These are phyloP conservation scores for Phytophthora tubulina DNA, from an alignment of 352 stramenopile genomes.

Conservation along the genomic window DNA sequence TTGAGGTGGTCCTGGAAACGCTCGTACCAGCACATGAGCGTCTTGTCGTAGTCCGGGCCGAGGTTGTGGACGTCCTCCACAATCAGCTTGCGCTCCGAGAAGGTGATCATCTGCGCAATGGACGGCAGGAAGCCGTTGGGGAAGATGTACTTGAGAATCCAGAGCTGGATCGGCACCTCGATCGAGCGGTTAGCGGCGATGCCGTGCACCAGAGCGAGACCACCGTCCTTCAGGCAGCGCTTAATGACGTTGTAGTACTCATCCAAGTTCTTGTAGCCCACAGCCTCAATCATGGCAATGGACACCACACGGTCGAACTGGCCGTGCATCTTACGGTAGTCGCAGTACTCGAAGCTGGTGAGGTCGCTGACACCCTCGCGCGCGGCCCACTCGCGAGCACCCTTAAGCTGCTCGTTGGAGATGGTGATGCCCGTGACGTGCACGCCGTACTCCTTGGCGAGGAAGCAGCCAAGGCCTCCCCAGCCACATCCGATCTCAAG, in stretches of 20 bases:
- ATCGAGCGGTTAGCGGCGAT: slow-evolving; percentile 87
- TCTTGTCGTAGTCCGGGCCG: slow-evolving; percentile 91
- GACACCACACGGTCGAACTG: slow-evolving; percentile 91
- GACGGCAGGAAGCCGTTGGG: slow-evolving; percentile 90
- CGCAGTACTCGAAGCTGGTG: slow-evolving; percentile 91
- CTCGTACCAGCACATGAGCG: slow-evolving; percentile 89
- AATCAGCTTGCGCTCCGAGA: slow-evolving; percentile 83
- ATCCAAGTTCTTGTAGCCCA: slow-evolving; percentile 91
- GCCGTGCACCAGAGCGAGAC: slow-evolving; percentile 83
- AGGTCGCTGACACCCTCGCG: slow-evolving; percentile 85
- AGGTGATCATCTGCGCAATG: slow-evolving; percentile 76
- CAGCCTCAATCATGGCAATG: slow-evolving; percentile 91
- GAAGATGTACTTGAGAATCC: slow-evolving; percentile 94
- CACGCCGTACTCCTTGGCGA: slow-evolving; percentile 88
- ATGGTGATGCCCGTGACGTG: slow-evolving; percentile 92
- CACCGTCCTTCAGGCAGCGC: slow-evolving; percentile 84
- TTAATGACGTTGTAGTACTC: slow-evolving; percentile 88
- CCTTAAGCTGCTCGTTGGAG: slow-evolving; percentile 92
- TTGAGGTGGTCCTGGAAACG: slow-evolving; percentile 88
- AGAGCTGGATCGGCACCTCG: slow-evolving; percentile 85
- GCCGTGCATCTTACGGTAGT: slow-evolving; percentile 91
- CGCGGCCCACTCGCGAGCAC: slow-evolving; percentile 78
- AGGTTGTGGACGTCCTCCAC: slow-evolving; percentile 90
- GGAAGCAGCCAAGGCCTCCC: slow-evolving; percentile 89
- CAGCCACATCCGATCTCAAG: slow-evolving; percentile 92